Conservation (phyloP, 352 stramenopile species). For the Phytopythium sindhum region DNA sequence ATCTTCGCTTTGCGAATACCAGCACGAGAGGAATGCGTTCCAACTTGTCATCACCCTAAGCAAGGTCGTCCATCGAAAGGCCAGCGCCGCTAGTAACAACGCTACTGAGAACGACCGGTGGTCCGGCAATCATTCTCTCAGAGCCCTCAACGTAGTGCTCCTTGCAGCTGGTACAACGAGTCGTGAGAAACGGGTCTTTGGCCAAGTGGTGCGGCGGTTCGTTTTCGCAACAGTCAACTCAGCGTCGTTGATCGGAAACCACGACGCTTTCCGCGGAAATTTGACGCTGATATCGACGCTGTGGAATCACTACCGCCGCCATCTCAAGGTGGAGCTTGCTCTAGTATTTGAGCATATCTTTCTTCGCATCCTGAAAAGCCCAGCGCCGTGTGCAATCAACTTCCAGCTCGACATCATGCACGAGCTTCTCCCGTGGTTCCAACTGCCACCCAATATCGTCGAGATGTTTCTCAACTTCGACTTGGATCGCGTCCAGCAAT, state of each 20-base stretch:
- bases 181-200: conserved; percentile 62
- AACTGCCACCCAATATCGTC: conserved; percentile 84
- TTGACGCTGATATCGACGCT: conserved; percentile 69
- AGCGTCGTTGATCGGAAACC: conserved; percentile 50
- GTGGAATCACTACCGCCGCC: conserved; percentile 83
- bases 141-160: conserved; percentile 71
- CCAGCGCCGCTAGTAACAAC: conserved; percentile 26
- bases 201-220: conserved; percentile 73
- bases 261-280: conserved; percentile 53
- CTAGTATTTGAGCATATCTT: conserved; percentile 82
- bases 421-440: conserved; percentile 72
- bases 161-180: conserved; percentile 38
- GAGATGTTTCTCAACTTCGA: conserved; percentile 89
- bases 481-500: conserved; percentile 82
- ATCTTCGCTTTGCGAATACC: background rate
- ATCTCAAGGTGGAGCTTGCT: conserved; percentile 81
- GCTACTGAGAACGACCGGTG: conserved; percentile 43
- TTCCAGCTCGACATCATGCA: conserved; percentile 79
- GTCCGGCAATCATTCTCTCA: conserved; percentile 63
- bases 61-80: conserved; percentile 65
- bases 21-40: conserved; percentile 70
- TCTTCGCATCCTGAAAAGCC: conserved; percentile 63
- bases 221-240: conserved; percentile 73
- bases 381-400: conserved; percentile 34
- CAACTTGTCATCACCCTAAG: conserved; percentile 73